phyloP scores from a whole-genome alignment of 1,139 yeast genomes.

The Hansenula anomala region DNA sequence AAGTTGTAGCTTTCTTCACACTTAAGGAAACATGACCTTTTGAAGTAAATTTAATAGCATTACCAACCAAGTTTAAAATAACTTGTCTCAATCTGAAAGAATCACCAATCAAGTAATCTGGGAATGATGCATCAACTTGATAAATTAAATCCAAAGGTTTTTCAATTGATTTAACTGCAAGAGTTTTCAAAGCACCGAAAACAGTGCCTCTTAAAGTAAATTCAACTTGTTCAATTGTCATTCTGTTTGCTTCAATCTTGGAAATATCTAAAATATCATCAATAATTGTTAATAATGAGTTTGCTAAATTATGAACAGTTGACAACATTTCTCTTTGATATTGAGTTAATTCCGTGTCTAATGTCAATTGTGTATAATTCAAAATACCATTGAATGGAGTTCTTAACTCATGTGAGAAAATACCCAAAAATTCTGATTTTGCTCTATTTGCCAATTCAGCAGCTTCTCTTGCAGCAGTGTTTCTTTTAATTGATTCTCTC shows the following conservation, averaged over 20 bases:
- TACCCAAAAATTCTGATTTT: slow-evolving; percentile 82
- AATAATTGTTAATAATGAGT: slow-evolving; percentile 75
- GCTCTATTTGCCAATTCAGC: slow-evolving; percentile 88
- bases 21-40: slow-evolving; percentile 70
- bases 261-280: slow-evolving; percentile 89
- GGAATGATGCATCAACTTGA: slow-evolving; percentile 81
- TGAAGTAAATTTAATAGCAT: slow-evolving; percentile 82
- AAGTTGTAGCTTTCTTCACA: slow-evolving; percentile 44
- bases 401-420: slow-evolving; percentile 87
- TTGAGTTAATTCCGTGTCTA: slow-evolving; percentile 82
- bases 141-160: slow-evolving; percentile 75
- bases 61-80: slow-evolving; percentile 77
- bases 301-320: slow-evolving; percentile 81
- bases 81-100: slow-evolving; percentile 83
- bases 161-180: slow-evolving; percentile 85
- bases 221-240: slow-evolving; percentile 88
- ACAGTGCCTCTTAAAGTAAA: slow-evolving; percentile 82
- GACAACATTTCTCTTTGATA: slow-evolving; percentile 88
- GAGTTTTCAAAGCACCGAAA: slow-evolving; percentile 80
- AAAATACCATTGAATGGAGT: slow-evolving; percentile 91
- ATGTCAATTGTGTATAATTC: slow-evolving; percentile 85
- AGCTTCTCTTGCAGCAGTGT: slow-evolving; percentile 89
- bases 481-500: slow-evolving; percentile 83
- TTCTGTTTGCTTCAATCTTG: slow-evolving; percentile 86
- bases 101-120: slow-evolving; percentile 82